These are phyloP conservation scores for Boletus insuetus DNA, from an alignment of 768 basidiomycete species.

Conservation along the genomic window DNA sequence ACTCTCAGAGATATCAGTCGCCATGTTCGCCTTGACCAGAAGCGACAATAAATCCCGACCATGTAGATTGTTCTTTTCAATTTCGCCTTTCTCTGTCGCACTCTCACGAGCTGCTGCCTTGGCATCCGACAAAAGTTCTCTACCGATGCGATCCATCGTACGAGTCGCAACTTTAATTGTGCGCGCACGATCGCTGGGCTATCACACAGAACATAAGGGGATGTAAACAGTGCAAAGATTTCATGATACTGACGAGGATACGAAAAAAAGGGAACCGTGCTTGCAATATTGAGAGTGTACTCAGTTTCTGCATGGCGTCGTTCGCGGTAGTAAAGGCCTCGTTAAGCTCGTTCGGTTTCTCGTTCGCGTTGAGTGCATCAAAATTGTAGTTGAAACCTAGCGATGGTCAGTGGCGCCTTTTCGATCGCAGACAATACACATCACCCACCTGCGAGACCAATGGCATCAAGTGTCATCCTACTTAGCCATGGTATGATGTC, in stretches of 20 bases:
- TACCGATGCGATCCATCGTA: constrained; percentile 51
- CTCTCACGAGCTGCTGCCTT: constrained; percentile 37
- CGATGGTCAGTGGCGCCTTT: too few species aligned
- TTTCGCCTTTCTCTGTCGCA: constrained; percentile 27
- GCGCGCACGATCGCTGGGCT: constrained; percentile 24
- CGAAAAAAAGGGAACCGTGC: constrained; percentile 37
- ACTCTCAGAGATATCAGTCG: constrained; percentile 51
- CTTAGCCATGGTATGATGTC: constrained; percentile 34
- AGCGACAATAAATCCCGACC: constrained; percentile 59
- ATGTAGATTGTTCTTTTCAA: constrained; percentile 33
- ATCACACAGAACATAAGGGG: neutral
- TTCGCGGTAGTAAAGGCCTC: constrained; percentile 32
- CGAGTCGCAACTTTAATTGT: constrained; percentile 28
- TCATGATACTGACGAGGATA: constrained; percentile 34
- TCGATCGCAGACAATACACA: neutral
- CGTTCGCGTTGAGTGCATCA: constrained; percentile 27
- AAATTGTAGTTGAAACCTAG: constrained; percentile 38
- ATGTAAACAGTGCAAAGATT: neutral
- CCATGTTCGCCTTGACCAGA: constrained; percentile 62
- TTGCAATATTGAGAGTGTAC: constrained; percentile 33
- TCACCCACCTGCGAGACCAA: constrained; percentile 37
- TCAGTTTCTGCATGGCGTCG: neutral
- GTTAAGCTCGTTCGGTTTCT: constrained; percentile 31
- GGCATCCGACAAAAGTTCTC: constrained; percentile 45
- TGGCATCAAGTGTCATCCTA: constrained; percentile 38